phyloP scores from a whole-genome alignment of 1,284 basidiomycete species.

The Cutaneotrichosporon sp. region DNA sequence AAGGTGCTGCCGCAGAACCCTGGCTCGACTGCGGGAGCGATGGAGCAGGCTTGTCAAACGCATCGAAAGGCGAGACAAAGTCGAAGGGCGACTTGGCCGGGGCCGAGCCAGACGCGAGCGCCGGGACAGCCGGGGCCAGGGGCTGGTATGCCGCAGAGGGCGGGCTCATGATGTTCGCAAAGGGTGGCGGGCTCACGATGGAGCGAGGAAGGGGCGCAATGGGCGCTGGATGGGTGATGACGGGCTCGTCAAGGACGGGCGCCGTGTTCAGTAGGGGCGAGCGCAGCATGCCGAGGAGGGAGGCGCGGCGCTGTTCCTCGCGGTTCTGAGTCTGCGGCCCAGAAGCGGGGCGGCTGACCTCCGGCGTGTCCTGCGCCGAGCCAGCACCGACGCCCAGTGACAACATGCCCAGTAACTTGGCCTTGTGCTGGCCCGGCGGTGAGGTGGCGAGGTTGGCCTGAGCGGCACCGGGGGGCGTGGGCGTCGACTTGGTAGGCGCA shows the following conservation, averaged over 20 bases:
- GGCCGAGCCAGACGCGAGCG: neutral
- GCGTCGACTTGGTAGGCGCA: neutral
- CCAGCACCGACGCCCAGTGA: slow-evolving; percentile 10
- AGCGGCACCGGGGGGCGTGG: slow-evolving; percentile 2
- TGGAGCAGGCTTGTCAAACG: slow-evolving; percentile 29
- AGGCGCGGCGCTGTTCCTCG: slow-evolving; percentile 16
- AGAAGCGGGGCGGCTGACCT: slow-evolving; percentile 15
- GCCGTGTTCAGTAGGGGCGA: neutral
- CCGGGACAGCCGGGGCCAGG: neutral
- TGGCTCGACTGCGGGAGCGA: neutral
- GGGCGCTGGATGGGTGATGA: slow-evolving; percentile 18
- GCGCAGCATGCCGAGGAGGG: slow-evolving; percentile 20
- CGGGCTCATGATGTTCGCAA: neutral
- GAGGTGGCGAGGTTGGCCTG: neutral
- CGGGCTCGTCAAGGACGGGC: slow-evolving; percentile 15
- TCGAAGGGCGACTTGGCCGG: slow-evolving; percentile 41
- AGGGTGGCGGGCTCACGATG: neutral
- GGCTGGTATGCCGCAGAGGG: neutral
- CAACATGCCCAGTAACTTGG: slow-evolving; percentile 29
- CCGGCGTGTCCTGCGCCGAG: slow-evolving; percentile 12
- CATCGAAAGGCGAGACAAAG: slow-evolving; percentile 50
- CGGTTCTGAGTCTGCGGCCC: slow-evolving; percentile 7
- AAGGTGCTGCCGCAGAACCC: neutral
- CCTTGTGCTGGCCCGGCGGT: slow-evolving; percentile 18
- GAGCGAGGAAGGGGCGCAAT: neutral